Evolutionary conservation across 768 basidiomycete species (phyloP), one percentile per base, ranked within the genome.

Genomic region (Boletus edulis): DNA sequence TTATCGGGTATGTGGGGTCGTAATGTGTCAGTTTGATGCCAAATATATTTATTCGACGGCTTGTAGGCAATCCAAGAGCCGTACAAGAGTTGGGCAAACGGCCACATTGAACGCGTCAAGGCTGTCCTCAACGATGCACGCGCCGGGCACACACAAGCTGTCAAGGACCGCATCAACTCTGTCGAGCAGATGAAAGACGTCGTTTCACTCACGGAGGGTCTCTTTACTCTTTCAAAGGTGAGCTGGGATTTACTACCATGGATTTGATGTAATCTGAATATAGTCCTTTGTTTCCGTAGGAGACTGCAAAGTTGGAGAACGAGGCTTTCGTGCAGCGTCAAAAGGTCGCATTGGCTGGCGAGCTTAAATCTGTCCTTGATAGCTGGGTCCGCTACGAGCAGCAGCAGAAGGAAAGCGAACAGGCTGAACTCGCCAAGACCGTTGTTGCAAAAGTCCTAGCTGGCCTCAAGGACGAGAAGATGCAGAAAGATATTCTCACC

Each of bases 301-400:
- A 98, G 70, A 98, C 94, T 58, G 95, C 95, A 47, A 76, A 85
- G 65, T 79, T 97, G 65, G 97, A 99, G 76, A 79, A 86, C 56
- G 86, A 91, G 64, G 86, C 89, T 54, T 99, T 98, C 65, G 85
- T 89, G 44, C 91, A 93, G 69, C 82, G 85, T 64, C 97, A 99
- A 78, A 89, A 92, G 73, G 85, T 87, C 55, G 85, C 83, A 41
- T 76, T 98, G 67, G 85, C 94, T 31, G 60, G 89, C 42, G 97
- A 99, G 77, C 77, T 98, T 68, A 98, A 98, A 77, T 65, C 87
- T 31, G 95, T 98, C 39, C 84, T 99, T 53, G 97, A 98, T 79
- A 91, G 90, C 72, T 97, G 95, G 95, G 96, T 94, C 54, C 90
- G 97, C 70, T 94, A 86, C 75, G 96, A 98, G 79, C 95, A 97